Evolutionary conservation across 495 filamentous ascomycete genomes (phyloP).

Genomic region (Bacidia rubella): DNA sequence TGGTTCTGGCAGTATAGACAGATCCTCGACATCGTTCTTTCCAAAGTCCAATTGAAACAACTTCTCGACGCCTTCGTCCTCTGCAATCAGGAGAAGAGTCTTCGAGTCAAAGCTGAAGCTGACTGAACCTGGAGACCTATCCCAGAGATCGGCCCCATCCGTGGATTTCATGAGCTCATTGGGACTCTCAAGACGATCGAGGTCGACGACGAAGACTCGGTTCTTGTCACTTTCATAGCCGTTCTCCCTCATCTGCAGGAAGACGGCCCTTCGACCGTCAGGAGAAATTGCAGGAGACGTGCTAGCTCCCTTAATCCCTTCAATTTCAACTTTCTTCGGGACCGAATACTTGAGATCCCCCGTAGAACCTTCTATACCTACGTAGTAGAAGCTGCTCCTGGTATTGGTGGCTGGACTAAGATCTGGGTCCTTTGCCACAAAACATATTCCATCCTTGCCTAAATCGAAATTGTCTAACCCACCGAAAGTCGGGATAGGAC

Average conservation of each 20-base stretch:
- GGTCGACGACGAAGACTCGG: slow-evolving; percentile 49
- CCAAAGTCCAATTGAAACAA: slow-evolving; percentile 48
- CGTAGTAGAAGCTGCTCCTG: slow-evolving; percentile 61
- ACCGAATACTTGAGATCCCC: slow-evolving; percentile 38
- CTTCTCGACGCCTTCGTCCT: slow-evolving; percentile 47
- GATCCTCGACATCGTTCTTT: slow-evolving; percentile 31
- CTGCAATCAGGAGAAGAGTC: slow-evolving; percentile 51
- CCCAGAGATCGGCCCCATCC: slow-evolving; percentile 53
- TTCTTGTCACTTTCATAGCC: slow-evolving; percentile 89
- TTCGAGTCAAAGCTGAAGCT: slow-evolving; percentile 53
- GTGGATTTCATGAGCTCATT: slow-evolving; percentile 49
- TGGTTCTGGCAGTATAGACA: slow-evolving; percentile 36
- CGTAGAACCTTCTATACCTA: slow-evolving; percentile 41
- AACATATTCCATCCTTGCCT: slow-evolving; percentile 46
- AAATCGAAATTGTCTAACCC: slow-evolving; percentile 48
- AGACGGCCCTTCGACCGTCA: slow-evolving; percentile 59
- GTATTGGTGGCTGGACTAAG: slow-evolving; percentile 70
- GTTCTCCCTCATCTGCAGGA: slow-evolving; percentile 62
- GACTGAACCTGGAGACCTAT: slow-evolving; percentile 50
- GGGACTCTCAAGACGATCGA: slow-evolving; percentile 41
- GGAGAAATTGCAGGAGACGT: slow-evolving; percentile 64
- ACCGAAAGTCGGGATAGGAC: slow-evolving; percentile 46
- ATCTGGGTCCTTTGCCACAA: slow-evolving; percentile 73
- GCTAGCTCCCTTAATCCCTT: slow-evolving; percentile 53
- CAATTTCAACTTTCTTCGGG: slow-evolving; percentile 21